Evolutionary conservation across 768 basidiomycete genomes (phyloP), one percentile per base, ranked within the genome.

Genomic region (Russula brevipes): DNA sequence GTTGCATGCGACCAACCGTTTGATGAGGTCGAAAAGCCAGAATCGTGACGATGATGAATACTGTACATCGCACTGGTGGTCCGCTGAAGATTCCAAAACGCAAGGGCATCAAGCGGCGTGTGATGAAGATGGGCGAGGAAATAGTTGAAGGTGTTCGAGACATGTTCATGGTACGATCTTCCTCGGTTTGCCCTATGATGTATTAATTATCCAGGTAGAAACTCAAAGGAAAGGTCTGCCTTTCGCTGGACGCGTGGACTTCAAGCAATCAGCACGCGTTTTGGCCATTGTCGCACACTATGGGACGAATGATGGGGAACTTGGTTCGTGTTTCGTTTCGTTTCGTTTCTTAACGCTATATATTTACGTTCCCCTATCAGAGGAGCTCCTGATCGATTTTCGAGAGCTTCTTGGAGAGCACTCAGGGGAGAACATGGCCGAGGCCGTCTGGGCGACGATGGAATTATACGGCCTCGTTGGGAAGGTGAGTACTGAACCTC

Each of bases 1-100:
- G 12, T 52, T 4, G 35, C 35, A 3, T 52, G 51, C 10, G 17
- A 52, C n/a, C 51, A 52, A 5, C 51, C n/a, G 5, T 52, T 52
- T n/a, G 35, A 52, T 2, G n/a, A 36, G 4, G 51, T 36, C 2
- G 11, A 69, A 59, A 56, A 55, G 64, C 33, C 50, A 2, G 17
- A 51, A n/a, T 51, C 4, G 4, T 35, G 3, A 17, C 3, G 0
- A 16, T 51, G 50, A 51, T 51, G 16, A n/a, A 31, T 8, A 12
- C 1, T 2, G 30, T 12, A 19, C 38, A 41, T n/a, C 11, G 12
- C 12, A 1, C 51, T 36, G 51, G 51, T 2, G 4, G 9, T 36
- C 9, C 35, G 4, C 12, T 52, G 35, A 52, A 52, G 17, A 52
- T 52, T 36, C 51, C 35, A 4, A 52, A 52, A 38, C 2, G 17